These are phyloP conservation scores for Heritiera littoralis DNA, from an alignment of 345 rosid species.

Conservation along the genomic window DNA sequence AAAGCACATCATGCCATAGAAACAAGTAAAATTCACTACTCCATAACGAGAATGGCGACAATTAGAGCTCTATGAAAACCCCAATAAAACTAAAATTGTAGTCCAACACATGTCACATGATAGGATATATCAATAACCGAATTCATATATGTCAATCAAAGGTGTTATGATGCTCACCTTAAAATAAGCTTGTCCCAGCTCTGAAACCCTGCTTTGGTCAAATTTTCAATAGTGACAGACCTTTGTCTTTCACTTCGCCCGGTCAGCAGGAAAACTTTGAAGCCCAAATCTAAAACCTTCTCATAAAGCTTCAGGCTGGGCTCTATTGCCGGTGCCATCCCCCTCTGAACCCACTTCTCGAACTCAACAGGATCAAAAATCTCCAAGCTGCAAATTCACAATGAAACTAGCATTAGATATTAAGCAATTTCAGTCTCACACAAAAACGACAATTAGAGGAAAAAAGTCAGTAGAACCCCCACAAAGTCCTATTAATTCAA, in stretches of 20 bases:
- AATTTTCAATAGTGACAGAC: constrained; percentile 60
- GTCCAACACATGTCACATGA: not conserved
- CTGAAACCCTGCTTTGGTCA: constrained; percentile 65
- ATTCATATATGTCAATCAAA: not conserved
- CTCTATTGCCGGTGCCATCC: constrained; percentile 61
- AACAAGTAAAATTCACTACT: not conserved
- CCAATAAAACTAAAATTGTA: not conserved
- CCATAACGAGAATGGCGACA: not conserved
- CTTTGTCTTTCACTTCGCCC: constrained; percentile 74
- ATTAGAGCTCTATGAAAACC: not conserved
- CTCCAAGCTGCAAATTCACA: constrained; percentile 55
- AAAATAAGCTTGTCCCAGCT: constrained; percentile 88
- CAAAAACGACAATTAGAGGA: not conserved
- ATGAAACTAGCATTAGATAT: constrained; percentile 26
- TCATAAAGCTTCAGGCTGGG: constrained; percentile 79
- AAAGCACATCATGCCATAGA: not conserved
- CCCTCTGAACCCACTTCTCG: constrained; percentile 86
- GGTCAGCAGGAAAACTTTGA: constrained; percentile 78
- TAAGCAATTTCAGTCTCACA: constrained; percentile 11
- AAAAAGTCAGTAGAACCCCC: not conserved
- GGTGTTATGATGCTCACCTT: constrained; percentile 46
- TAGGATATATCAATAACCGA: not conserved
- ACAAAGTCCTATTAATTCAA: not conserved
- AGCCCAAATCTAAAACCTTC: constrained; percentile 61
- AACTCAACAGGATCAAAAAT: constrained; percentile 61